Evolutionary conservation across 2,329 filamentous ascomycete species (phyloP), one percentile per base, ranked within the genome.

Genomic region (Chrysoporthe austroafricana): DNA sequence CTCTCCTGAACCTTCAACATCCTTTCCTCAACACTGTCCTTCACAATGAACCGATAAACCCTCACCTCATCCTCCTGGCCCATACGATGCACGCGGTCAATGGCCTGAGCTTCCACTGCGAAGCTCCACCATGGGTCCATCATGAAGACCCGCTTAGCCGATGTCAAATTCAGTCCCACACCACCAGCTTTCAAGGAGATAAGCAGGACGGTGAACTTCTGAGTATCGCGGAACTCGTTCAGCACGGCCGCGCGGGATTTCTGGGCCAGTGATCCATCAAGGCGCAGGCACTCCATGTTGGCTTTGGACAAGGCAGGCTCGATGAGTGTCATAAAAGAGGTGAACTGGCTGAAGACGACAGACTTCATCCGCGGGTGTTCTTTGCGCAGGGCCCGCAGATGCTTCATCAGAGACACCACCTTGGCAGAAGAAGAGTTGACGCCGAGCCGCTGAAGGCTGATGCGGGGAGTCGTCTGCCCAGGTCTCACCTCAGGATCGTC

Each of bases 81-180:
- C 92, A 99, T 97, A 9, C 96, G 89, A 81, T 99, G 96, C 44
- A 99, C 94, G 1, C 96, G 92, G 81, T 99, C 96, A 75, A 99
- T 98, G 9, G 96, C 96, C 79, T 99, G 96, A 5, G 94, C 93
- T 79, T 99, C 96, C 14, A 98, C 90, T 0, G 96, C 94, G 79
- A 95, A 99, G 76, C 92, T 96, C 96, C 96, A 99, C 96, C 96
- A 99, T 0, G 96, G 96, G 78, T 99, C 96, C 96, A 99, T 98
- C 92, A 99, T 96, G 81, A 91, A 99, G 5, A 99, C 96, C 64
- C 92, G 85, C 71, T 90, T 93, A 6, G 96, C 96, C 72, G 90
- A 90, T 0, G 95, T 98, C 70, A 99, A 80, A 76, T 99, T 99
- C 56, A 99, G 83, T 0, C 96, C 96, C 0, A 99, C 96, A 34